Evolutionary conservation across 768 basidiomycete genomes (phyloP), one percentile per base, ranked within the genome.

Genomic region (Rhizopogon vesiculosus): DNA sequence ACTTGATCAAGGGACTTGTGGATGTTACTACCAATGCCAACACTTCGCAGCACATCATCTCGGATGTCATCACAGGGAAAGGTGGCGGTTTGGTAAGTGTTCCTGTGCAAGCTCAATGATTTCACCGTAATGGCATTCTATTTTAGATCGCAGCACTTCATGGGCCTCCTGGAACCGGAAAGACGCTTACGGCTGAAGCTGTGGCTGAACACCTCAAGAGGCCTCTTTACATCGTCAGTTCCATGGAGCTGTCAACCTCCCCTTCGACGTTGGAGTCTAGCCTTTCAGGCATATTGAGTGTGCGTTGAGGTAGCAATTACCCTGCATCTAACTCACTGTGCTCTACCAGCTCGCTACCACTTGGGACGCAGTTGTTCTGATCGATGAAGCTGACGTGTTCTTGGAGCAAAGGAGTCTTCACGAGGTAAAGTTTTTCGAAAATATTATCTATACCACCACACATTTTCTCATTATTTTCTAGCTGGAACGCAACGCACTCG

Each of bases 51-150:
- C 55, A 60, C 15, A 62, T 65, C 8, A 63, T 67, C 45, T 58
- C 40, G 53, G 84, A 85, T 57, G 82, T 85, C 54, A 80, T 85
- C 67, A 79, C 78, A 60, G 84, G 83, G 29, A 85, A 86, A 62
- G 84, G 84, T 0, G 80, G 81, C 15, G 80, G 79, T 9, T 70
- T 83, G 31, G 79, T 86, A 19, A 70, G 84, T 79, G 80, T 56
- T 42, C 42, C 12, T 45, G 19, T n/a, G 10, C 38, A 12, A 9
- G 9, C 25, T 3, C 19, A 43, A 41, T 48, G n/a, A 28, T 7
- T 51, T 16, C 8, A 22, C 12, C 19, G 7, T 35, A 15, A 8
- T 42, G 28, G 16, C 45, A 8, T 39, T 45, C 25, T 25, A n/a
- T 39, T 7, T 31, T 28, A 67, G 65, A 64, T 67, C 25, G 50